These are phyloP conservation scores for Xylariaceae sp. DNA, from an alignment of 2,329 filamentous ascomycete genomes.

Conservation along the genomic window DNA sequence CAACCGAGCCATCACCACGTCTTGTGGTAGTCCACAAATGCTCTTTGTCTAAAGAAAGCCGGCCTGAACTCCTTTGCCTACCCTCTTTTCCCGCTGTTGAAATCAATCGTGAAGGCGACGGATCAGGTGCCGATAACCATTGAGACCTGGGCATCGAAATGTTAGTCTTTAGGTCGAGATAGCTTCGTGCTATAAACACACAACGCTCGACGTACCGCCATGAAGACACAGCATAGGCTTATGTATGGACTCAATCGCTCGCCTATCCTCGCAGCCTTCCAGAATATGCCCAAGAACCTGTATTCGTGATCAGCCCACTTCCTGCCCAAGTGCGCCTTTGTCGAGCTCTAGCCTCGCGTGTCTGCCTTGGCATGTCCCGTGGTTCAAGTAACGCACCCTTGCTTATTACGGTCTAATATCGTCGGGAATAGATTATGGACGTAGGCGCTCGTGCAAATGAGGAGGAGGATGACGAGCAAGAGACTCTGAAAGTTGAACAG, in stretches of 20 bases:
- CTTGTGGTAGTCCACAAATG: background rate
- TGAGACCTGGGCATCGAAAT: slow-evolving; percentile 33
- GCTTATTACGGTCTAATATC: slow-evolving; percentile 91
- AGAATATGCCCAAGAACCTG: slow-evolving; percentile 85
- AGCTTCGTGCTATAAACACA: background rate
- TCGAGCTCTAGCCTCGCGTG: background rate
- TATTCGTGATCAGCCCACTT: slow-evolving; percentile 16
- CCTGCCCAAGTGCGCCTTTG: background rate
- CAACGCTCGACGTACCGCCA: slow-evolving; percentile 73
- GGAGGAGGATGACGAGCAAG: slow-evolving; percentile 89
- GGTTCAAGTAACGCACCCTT: slow-evolving; percentile 67
- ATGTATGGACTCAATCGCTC: slow-evolving; percentile 95
- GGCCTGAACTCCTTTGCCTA: slow-evolving; percentile 30
- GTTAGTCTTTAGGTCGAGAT: slow-evolving; percentile 16
- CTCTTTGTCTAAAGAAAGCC: slow-evolving; percentile 20
- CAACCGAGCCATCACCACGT: slow-evolving; percentile 4
- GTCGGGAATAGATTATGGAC: slow-evolving; percentile 87
- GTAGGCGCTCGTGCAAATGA: slow-evolving; percentile 96
- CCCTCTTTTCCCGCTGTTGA: slow-evolving; percentile 10
- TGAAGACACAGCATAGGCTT: slow-evolving; percentile 88
- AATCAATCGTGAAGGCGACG: slow-evolving; percentile 9
- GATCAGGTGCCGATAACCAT: slow-evolving; percentile 42
- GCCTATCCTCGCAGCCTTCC: slow-evolving; percentile 93
- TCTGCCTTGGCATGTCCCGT: background rate
- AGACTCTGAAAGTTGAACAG: slow-evolving; percentile 99